phyloP scores from a whole-genome alignment of 2,329 filamentous ascomycete species.

The Alternaria arborescens region DNA sequence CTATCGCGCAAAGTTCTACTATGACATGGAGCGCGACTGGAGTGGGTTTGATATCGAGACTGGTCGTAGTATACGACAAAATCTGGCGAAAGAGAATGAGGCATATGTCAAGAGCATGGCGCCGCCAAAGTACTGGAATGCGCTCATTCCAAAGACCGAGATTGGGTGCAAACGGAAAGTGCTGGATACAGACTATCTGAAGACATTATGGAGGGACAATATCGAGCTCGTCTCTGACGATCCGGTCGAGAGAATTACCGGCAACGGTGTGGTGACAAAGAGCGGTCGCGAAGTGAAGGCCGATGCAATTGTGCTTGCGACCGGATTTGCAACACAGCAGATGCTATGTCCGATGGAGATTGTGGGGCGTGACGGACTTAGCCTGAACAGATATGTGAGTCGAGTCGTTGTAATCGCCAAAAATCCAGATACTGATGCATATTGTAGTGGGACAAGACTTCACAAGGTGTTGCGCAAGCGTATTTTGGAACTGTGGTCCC shows the following conservation, averaged over 20 bases:
- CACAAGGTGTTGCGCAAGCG: constrained; percentile 51
- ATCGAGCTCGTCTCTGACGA: constrained; percentile 55
- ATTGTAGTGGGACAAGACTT: constrained; percentile 50
- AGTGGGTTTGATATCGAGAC: constrained; percentile 53
- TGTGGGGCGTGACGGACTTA: constrained; percentile 53
- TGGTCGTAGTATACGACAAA: constrained; percentile 50
- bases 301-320: constrained; percentile 60
- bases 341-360: constrained; percentile 60
- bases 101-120: constrained; percentile 56
- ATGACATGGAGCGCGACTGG: constrained; percentile 56
- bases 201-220: constrained; percentile 54
- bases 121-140: constrained; percentile 56
- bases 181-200: constrained; percentile 58
- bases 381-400: constrained; percentile 50
- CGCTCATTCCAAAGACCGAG: constrained; percentile 54
- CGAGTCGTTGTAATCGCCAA: not conserved
- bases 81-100: constrained; percentile 50
- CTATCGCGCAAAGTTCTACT: constrained; percentile 55
- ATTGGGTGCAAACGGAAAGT: constrained; percentile 61
- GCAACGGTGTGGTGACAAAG: constrained; percentile 50
- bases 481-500: constrained; percentile 62
- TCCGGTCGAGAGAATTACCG: constrained; percentile 52
- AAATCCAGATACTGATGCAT: constrained; percentile 1
- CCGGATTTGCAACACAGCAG: constrained; percentile 60
- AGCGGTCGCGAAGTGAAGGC: constrained; percentile 52